phyloP scores from a whole-genome alignment of 2,329 filamentous ascomycete genomes.

The Arthrobotrys conoides region DNA sequence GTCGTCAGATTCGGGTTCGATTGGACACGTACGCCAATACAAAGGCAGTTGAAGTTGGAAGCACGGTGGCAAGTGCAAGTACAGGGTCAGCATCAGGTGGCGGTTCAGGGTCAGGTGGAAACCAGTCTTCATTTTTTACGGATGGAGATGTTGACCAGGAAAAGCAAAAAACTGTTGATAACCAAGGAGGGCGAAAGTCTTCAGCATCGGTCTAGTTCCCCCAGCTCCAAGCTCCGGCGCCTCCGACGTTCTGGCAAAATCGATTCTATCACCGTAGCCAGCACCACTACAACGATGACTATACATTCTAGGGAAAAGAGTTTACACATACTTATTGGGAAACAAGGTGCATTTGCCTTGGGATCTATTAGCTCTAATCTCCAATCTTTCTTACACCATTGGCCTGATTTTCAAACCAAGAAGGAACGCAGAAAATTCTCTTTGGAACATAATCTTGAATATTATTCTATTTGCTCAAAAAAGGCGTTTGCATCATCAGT shows the following conservation, averaged over 20 bases:
- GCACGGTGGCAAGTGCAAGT: slow-evolving; percentile 30
- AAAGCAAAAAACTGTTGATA: slow-evolving; percentile 32
- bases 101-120: slow-evolving; percentile 52
- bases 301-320: not conserved
- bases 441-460: slow-evolving; percentile 11
- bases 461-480: slow-evolving; percentile 7
- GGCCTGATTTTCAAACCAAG: slow-evolving; percentile 3
- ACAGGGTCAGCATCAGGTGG: slow-evolving; percentile 46
- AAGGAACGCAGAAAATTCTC: slow-evolving; percentile 6
- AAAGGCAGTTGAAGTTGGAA: slow-evolving; percentile 37
- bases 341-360: not conserved
- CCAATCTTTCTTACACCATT: not conserved
- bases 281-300: slow-evolving; percentile 1
- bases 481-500: slow-evolving; percentile 20
- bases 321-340: not conserved
- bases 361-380: not conserved
- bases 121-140: slow-evolving; percentile 54
- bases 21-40: slow-evolving; percentile 60
- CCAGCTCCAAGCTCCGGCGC: slow-evolving; percentile 21
- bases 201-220: slow-evolving; percentile 55
- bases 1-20: slow-evolving; percentile 61
- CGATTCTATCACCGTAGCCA: slow-evolving; percentile 6
- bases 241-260: slow-evolving; percentile 34
- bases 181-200: slow-evolving; percentile 45
- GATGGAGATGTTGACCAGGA: slow-evolving; percentile 52